These are phyloP conservation scores for Myriosclerotinia scirpicola DNA, from an alignment of 2,329 filamentous ascomycete genomes.

Conservation along the genomic window DNA sequence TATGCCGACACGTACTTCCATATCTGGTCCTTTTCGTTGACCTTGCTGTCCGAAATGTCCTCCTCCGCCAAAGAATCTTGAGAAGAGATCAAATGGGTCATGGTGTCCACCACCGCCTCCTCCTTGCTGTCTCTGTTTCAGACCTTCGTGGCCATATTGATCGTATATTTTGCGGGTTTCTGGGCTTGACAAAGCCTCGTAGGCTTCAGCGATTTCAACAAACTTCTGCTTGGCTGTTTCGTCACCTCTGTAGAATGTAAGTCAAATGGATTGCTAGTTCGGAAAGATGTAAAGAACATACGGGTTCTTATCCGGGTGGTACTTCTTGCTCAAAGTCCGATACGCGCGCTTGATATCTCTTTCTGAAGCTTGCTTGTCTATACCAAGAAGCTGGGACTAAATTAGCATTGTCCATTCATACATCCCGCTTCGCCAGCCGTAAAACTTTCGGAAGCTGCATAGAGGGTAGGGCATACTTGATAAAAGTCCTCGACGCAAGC, in stretches of 20 bases:
- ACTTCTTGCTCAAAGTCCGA: constrained; percentile 88
- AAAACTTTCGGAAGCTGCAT: background rate
- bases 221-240: constrained; percentile 84
- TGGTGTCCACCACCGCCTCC: constrained; percentile 62
- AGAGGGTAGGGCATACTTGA: constrained; percentile 54
- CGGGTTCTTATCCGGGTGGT: constrained; percentile 97
- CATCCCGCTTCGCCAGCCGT: background rate
- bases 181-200: constrained; percentile 81
- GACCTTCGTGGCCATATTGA: constrained; percentile 86
- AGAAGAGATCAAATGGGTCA: constrained; percentile 96
- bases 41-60: constrained; percentile 67
- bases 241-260: constrained; percentile 60
- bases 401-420: constrained; percentile 24
- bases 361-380: constrained; percentile 77
- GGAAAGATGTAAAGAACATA: constrained; percentile 48
- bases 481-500: constrained; percentile 73
- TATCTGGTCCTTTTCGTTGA: constrained; percentile 80
- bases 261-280: background rate
- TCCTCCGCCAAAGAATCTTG: constrained; percentile 89
- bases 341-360: constrained; percentile 94
- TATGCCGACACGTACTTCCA: constrained; percentile 80
- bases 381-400: constrained; percentile 65
- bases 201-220: constrained; percentile 90
- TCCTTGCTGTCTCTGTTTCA: constrained; percentile 78
- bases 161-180: constrained; percentile 89